A percentile compares a stretch with the other conserved stretches of the same genome.
These are phyloP conservation scores for Trichosporon sp. DNA, from an alignment of 1,284 basidiomycete genomes.

Conservation along the genomic window DNA sequence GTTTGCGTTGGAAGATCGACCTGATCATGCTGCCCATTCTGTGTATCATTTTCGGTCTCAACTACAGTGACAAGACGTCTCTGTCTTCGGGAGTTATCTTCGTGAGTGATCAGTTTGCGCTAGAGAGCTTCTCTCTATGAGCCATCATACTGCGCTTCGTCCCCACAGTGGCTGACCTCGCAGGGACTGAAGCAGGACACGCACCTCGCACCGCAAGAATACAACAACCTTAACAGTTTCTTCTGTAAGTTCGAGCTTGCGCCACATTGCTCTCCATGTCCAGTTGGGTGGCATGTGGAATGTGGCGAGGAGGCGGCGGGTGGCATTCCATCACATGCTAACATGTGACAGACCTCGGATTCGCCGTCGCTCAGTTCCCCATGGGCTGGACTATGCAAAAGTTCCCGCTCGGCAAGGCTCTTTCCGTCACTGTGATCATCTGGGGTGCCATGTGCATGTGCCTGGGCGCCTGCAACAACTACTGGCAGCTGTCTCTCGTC, in stretches of 20 bases:
- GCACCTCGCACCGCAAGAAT: slow-evolving; percentile 24
- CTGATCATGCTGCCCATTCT: slow-evolving; percentile 13
- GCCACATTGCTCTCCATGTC: too few relatives aligned
- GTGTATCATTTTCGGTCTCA: slow-evolving; percentile 13
- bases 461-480: slow-evolving; percentile 28
- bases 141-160: too few relatives aligned
- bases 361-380: slow-evolving; percentile 25
- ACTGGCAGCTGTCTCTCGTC: slow-evolving; percentile 17
- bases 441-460: slow-evolving; percentile 26
- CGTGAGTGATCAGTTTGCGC: too few relatives aligned
- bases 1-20: slow-evolving; percentile 16
- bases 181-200: slow-evolving; percentile 22
- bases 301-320: too few relatives aligned
- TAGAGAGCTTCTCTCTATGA: too few relatives aligned
- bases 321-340: not conserved
- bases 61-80: slow-evolving; percentile 14
- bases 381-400: slow-evolving; percentile 27
- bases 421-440: slow-evolving; percentile 18
- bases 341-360: slow-evolving; percentile 19
- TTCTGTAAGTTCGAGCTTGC: slow-evolving; percentile 14
- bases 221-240: slow-evolving; percentile 19
- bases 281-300: not conserved
- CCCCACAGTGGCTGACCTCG: not conserved
- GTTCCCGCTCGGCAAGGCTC: slow-evolving; percentile 25
- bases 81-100: slow-evolving; percentile 16